A percentile compares a stretch with the other conserved stretches of the same genome.
Conservation (phyloP, 371 early-diverging fungal genomes). For the Actinomucor elegans region DNA sequence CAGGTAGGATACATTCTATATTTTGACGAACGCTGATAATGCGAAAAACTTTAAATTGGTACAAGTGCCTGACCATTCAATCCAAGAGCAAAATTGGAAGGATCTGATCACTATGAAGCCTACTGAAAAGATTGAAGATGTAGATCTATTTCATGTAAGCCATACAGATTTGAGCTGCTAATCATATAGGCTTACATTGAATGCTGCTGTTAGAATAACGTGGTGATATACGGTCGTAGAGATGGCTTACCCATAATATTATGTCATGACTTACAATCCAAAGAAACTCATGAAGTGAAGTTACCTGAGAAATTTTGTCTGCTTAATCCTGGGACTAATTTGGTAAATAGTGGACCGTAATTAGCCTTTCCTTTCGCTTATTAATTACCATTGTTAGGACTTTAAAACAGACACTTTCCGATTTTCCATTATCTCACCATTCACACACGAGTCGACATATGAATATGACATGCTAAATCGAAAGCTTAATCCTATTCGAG, state of each 20-base stretch:
- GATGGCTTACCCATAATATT: conserved; percentile 62
- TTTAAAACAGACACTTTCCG: conserved; percentile 69
- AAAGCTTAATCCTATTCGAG: conserved; percentile 44
- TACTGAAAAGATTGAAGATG: conserved; percentile 78
- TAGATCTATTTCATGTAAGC: conserved; percentile 73
- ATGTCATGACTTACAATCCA: conserved; percentile 50
- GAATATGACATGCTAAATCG: conserved; percentile 68
- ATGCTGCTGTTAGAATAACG: conserved; percentile 58
- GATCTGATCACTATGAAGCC: conserved; percentile 61
- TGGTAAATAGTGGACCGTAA: no score
- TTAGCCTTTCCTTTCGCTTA: not conserved
- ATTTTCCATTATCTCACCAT: conserved; percentile 69
- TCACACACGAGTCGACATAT: conserved; percentile 65
- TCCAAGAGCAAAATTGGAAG: conserved; percentile 53
- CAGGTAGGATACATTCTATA: conserved; percentile 66
- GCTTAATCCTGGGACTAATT: conserved; percentile 64
- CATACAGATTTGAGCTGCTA: not conserved
- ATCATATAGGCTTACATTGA: no score
- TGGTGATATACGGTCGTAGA: conserved; percentile 61
- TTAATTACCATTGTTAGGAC: conserved; percentile 33
- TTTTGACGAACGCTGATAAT: conserved; percentile 71
- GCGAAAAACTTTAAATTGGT: conserved; percentile 66
- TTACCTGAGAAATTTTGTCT: conserved; percentile 65
- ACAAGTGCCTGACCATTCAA: conserved; percentile 39
- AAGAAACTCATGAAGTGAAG: conserved; percentile 47